Percentiles rank a stretch among this genome's conserved stretches.
Evolutionary conservation across 306 rosid genomes (phyloP).

Genomic region (Trichosanthes cucumerina): DNA sequence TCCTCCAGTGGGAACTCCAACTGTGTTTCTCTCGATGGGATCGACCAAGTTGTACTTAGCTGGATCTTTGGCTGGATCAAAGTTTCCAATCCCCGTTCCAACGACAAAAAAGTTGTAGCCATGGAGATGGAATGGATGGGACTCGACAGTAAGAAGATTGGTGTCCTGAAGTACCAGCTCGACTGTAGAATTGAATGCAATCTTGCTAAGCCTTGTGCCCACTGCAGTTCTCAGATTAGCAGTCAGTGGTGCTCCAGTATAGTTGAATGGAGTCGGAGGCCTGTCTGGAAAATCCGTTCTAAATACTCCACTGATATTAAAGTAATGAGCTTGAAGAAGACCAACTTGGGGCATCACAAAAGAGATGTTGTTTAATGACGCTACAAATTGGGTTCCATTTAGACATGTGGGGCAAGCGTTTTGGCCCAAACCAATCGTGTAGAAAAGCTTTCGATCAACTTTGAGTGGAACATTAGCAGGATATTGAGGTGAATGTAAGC

Average conservation of each 20-base stretch:
- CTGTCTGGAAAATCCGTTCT: constrained; percentile 64
- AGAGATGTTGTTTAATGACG: constrained; percentile 71
- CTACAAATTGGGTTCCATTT: constrained; percentile 64
- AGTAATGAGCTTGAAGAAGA: constrained; percentile 82
- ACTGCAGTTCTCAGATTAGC: constrained; percentile 42
- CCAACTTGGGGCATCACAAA: constrained; percentile 65
- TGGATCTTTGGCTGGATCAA: constrained; percentile 61
- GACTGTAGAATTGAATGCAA: constrained; percentile 58
- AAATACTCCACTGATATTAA: constrained; percentile 49
- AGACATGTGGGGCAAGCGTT: constrained; percentile 54
- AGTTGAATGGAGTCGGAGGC: constrained; percentile 55
- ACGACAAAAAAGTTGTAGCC: constrained; percentile 60
- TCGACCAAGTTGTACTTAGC: constrained; percentile 55
- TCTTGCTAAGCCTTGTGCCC: constrained; percentile 56
- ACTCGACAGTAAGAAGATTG: constrained; percentile 53
- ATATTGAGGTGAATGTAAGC: constrained; percentile 44
- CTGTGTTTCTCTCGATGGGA: constrained; percentile 75
- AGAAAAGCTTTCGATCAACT: constrained; percentile 58
- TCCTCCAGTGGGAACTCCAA: constrained; percentile 74
- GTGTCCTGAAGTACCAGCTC: constrained; percentile 69
- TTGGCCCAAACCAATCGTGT: constrained; percentile 58
- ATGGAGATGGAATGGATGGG: constrained; percentile 77
- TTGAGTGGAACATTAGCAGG: constrained; percentile 76
- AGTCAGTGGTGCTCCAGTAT: constrained; percentile 52
- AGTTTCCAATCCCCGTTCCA: constrained; percentile 68